phyloP scores from a whole-genome alignment of 805 yeast species.

The Saitoella complicata region DNA sequence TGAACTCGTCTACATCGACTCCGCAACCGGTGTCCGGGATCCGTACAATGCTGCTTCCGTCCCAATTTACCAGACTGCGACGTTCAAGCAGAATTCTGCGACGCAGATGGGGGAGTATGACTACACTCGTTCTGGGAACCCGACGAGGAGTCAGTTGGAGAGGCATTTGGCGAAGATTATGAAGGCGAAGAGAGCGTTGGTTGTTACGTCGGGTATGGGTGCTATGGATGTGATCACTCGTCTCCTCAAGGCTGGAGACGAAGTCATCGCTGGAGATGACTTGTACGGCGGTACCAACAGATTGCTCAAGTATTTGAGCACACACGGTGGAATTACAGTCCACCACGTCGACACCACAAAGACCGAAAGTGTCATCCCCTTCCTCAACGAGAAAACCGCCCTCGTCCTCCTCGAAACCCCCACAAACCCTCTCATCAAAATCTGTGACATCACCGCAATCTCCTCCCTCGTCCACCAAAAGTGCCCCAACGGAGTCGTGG shows the following conservation, averaged over 20 bases:
- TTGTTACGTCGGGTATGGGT: conserved; percentile 86
- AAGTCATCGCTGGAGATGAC: conserved; percentile 87
- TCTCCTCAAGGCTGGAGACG: conserved; percentile 63
- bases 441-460: conserved; percentile 60
- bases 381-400: conserved; percentile 41
- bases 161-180: conserved; percentile 61
- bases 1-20: conserved; percentile 45
- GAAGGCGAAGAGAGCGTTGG: conserved; percentile 60
- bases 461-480: conserved; percentile 47
- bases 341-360: conserved; percentile 72
- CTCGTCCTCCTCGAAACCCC: conserved; percentile 82
- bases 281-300: conserved; percentile 90
- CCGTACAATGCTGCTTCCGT: conserved; percentile 67
- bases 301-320: conserved; percentile 53
- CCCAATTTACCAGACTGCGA: conserved; percentile 87
- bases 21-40: conserved; percentile 29
- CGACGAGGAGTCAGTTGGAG: conserved; percentile 72
- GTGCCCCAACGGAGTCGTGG: conserved; percentile 55
- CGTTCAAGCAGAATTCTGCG: conserved; percentile 67
- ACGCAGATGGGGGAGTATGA: conserved; percentile 67
- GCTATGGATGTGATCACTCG: conserved; percentile 75
- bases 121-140: conserved; percentile 86
- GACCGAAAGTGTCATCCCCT: conserved; percentile 40
- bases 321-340: conserved; percentile 47
- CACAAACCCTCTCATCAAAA: conserved; percentile 82